A percentile compares a stretch with the other conserved stretches of the same genome.
These are phyloP conservation scores for Globisporangium middletonii DNA, from an alignment of 352 stramenopile genomes.

Conservation along the genomic window DNA sequence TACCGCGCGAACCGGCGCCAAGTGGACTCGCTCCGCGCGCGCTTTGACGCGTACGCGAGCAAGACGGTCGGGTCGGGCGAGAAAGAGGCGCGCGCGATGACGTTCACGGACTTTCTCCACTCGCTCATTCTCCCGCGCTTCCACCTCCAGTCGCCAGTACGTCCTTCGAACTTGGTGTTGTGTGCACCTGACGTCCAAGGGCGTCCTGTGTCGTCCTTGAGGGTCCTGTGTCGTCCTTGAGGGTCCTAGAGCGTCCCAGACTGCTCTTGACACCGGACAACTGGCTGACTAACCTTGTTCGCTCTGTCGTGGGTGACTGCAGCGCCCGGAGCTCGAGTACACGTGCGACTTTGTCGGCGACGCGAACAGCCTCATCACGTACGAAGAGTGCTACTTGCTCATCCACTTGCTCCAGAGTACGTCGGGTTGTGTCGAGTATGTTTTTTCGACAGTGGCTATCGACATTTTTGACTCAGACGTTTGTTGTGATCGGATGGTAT, in stretches of 20 bases:
- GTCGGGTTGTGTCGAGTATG: slow-evolving; percentile 1
- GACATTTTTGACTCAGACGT: not conserved
- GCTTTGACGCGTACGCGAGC: slow-evolving; percentile 61
- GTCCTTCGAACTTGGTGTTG: not conserved
- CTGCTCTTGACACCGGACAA: too few species aligned
- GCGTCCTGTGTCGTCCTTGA: too few species aligned
- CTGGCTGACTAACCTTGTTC: too few species aligned
- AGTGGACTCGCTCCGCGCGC: slow-evolving; percentile 34
- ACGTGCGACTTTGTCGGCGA: slow-evolving; percentile 71
- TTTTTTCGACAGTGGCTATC: not conserved
- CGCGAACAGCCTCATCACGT: slow-evolving; percentile 64
- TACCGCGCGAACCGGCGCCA: slow-evolving; percentile 35
- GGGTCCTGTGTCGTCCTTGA: too few species aligned
- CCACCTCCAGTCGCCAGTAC: slow-evolving; percentile 39
- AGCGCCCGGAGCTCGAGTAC: slow-evolving; percentile 55
- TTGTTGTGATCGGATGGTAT: too few species aligned
- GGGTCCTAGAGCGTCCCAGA: too few species aligned
- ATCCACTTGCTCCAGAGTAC: slow-evolving; percentile 74
- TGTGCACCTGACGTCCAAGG: not conserved
- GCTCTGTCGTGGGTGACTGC: not conserved
- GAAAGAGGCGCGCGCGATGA: slow-evolving; percentile 43
- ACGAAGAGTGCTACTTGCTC: slow-evolving; percentile 77
- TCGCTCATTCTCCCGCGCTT: slow-evolving; percentile 71
- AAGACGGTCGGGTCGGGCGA: slow-evolving; percentile 25
- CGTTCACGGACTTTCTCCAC: slow-evolving; percentile 78